Evolutionary conservation across 257 asterid species (phyloP), one percentile per base, ranked within the genome.

Genomic region (Linaria vulgaris): DNA sequence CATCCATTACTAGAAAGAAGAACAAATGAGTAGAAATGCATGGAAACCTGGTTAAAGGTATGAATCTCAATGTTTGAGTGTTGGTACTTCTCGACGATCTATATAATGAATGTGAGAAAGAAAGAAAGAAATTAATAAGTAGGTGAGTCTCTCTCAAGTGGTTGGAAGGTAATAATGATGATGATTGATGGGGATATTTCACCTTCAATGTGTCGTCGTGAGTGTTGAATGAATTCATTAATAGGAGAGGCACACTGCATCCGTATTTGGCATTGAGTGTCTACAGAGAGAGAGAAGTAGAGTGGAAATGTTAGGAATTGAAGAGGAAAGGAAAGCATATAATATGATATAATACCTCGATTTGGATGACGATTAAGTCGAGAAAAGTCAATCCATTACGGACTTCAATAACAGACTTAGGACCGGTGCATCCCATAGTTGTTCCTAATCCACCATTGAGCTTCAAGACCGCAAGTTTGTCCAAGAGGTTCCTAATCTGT

Each of bases 401-500:
- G 78, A 94, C 99, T 90, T 94, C 99, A 66, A 94, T 94, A 72
- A 94, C 97, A 56, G 99, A 94, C 83, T 94, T 90, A 50, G 99
- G 99, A 52, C 99, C 99, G 15, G 96, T 94, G 74, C 99, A 94
- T 6, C 99, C 99, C 99, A 94, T 94, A 14, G 99, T 94, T 55
- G 99, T 94, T 70, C 99, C 99, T 84, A 94, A 81, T 39, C 99
- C 99, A 77, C 99, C 99, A 69, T 94, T 94, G 71, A 94, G 99
- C 84, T 94, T 94, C 59, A 94, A 64, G 49, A 94, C 99, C 63
- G 81, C 99, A 61, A 94, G 95, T 79, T 94, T 94, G 80, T 90
- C 91, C 72, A 94, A 74, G 62, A 94, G 95, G 55, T 79, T 80
- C 80, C 77, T 87, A 59, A 86, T 83, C 78, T 84, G 88, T 0